Percentiles rank a stretch among this genome's conserved stretches.
Evolutionary conservation across 371 early-diverging fungal genomes (phyloP).

Genomic region (Chytridium lagenaria): DNA sequence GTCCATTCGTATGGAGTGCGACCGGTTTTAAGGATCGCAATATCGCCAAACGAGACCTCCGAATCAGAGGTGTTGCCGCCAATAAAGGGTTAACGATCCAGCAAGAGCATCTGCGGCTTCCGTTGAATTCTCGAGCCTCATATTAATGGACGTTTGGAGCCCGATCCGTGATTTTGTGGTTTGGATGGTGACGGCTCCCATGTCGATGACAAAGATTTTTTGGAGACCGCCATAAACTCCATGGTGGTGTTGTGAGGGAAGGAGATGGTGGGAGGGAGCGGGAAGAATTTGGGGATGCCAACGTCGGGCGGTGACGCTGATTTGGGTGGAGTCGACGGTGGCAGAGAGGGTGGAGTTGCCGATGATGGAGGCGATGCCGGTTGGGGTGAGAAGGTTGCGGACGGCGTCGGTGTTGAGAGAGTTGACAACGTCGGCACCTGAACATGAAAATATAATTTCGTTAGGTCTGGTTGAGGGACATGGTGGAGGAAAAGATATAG

Average conservation of each 20-base stretch:
- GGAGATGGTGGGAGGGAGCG: constrained; percentile 34
- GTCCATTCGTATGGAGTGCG: constrained; percentile 29
- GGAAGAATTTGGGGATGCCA: constrained; percentile 29
- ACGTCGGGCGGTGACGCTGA: constrained; percentile 16
- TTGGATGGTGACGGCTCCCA: constrained; percentile 29
- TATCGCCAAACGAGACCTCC: constrained; percentile 11
- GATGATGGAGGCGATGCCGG: constrained; percentile 5
- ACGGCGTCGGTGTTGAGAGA: constrained; percentile 8
- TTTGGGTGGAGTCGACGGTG: background rate
- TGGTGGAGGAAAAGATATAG: too few species aligned
- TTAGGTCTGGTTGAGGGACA: too few species aligned
- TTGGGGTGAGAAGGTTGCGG: background rate
- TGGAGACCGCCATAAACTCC: constrained; percentile 21
- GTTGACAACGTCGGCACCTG: constrained; percentile 8
- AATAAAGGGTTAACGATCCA: constrained; percentile 43
- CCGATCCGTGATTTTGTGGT: constrained; percentile 26
- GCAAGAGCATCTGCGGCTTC: constrained; percentile 42
- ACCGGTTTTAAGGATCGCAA: constrained; percentile 22
- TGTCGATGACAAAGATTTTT: constrained; percentile 20
- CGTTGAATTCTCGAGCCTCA: constrained; percentile 32
- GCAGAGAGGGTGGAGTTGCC: constrained; percentile 1
- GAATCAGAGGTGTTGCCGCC: constrained; percentile 39
- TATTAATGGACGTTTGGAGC: constrained; percentile 24
- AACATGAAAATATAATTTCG: too few species aligned
- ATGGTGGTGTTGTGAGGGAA: constrained; percentile 33